Percentiles rank a stretch among this genome's conserved stretches.
These are phyloP conservation scores for Aspergillus oerlinghausenensis DNA, from an alignment of 2,329 filamentous ascomycete genomes.

Conservation along the genomic window DNA sequence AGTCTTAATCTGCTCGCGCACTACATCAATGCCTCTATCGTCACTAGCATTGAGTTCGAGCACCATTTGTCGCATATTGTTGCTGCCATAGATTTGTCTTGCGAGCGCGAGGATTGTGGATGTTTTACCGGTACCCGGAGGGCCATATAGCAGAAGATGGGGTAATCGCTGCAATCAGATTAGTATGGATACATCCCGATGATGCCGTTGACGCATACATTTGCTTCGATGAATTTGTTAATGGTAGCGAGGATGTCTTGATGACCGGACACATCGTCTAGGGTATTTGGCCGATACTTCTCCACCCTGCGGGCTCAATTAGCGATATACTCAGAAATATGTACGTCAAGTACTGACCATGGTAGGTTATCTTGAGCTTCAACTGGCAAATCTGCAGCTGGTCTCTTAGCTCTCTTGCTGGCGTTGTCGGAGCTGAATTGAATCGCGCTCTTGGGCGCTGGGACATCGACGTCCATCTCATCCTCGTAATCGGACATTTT, in stretches of 20 bases:
- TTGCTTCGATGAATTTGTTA: conserved; percentile 94
- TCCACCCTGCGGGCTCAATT: conserved; percentile 65
- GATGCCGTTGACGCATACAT: conserved; percentile 46
- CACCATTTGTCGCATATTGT: conserved; percentile 97
- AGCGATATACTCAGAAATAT: not conserved
- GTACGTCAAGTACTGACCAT: conserved; percentile 55
- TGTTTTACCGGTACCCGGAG: conserved; percentile 94
- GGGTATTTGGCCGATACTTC: conserved; percentile 85
- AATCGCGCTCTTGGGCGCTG: conserved; percentile 46
- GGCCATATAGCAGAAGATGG: conserved; percentile 93
- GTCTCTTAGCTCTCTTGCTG: conserved; percentile 78
- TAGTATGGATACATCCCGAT: not conserved
- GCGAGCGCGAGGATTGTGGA: conserved; percentile 93
- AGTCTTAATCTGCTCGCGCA: conserved; percentile 98
- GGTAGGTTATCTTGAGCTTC: conserved; percentile 91
- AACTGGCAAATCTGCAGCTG: conserved; percentile 85
- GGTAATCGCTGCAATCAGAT: conserved; percentile 61
- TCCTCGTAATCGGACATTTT: conserved; percentile 56
- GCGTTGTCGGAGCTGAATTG: conserved; percentile 70
- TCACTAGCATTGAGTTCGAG: conserved; percentile 96
- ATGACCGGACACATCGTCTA: conserved; percentile 91
- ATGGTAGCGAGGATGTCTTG: conserved; percentile 96
- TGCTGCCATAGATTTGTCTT: conserved; percentile 81
- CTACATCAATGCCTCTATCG: conserved; percentile 95
- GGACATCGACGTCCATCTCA: conserved; percentile 64